A percentile compares a stretch with the other conserved stretches of the same genome.
phyloP scores from a whole-genome alignment of 768 basidiomycete genomes.

The Kondoa malvinella region DNA sequence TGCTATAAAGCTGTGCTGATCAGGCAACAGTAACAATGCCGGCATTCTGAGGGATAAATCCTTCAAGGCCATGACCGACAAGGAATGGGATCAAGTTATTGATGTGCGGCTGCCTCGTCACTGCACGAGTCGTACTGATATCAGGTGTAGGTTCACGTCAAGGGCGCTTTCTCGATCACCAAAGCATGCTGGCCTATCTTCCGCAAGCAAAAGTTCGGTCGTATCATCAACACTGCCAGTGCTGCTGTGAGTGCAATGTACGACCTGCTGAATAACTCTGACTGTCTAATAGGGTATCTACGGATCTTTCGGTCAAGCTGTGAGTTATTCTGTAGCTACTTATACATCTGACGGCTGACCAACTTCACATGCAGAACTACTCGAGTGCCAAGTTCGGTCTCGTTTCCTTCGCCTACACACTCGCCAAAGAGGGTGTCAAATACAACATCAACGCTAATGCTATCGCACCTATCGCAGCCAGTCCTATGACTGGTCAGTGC shows the following conservation, averaged over 20 bases:
- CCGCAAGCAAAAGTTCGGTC: conserved; percentile 83
- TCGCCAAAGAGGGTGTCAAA: conserved; percentile 64
- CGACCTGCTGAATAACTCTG: not conserved
- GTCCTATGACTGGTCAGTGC: conserved; percentile 75
- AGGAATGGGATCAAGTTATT: conserved; percentile 31
- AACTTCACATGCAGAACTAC: conserved; percentile 95
- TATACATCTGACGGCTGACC: conserved; percentile 39
- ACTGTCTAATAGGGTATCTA: conserved; percentile 61
- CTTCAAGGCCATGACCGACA: conserved; percentile 94
- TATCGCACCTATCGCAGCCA: conserved; percentile 95
- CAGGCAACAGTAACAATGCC: conserved; percentile 9
- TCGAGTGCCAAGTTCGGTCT: conserved; percentile 96
- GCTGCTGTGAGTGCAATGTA: conserved; percentile 41
- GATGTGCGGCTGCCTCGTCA: conserved; percentile 12
- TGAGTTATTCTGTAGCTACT: not conserved
- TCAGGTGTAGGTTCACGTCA: conserved; percentile 60
- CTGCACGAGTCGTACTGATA: not conserved
- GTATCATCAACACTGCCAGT: conserved; percentile 83
- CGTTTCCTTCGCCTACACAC: conserved; percentile 75
- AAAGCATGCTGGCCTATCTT: conserved; percentile 94
- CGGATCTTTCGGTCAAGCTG: conserved; percentile 20
- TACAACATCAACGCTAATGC: conserved; percentile 58
- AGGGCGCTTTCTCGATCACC: conserved; percentile 78
- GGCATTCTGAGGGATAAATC: conserved; percentile 33
- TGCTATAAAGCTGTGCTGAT: conserved; percentile 27